Evolutionary conservation across 1,284 basidiomycete genomes (phyloP).

Genomic region (Trametes pubescens): DNA sequence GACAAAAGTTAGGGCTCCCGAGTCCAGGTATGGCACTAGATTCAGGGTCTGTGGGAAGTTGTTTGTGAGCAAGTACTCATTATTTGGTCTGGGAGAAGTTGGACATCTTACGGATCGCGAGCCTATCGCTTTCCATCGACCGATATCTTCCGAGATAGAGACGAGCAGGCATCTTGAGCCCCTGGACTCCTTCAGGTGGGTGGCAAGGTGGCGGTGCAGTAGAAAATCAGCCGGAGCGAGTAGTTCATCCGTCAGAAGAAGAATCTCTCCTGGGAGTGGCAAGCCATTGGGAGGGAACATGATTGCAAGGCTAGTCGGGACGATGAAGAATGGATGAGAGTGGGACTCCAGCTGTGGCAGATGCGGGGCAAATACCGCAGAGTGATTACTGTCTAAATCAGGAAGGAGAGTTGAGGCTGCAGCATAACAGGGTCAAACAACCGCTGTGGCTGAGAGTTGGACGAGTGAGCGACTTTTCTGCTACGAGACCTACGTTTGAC

Average conservation of each 20-base stretch:
- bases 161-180: slow-evolving; percentile 55
- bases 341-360: background rate
- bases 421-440: slow-evolving; percentile 28
- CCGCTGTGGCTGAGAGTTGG: slow-evolving; percentile 22
- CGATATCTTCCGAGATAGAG: slow-evolving; percentile 62
- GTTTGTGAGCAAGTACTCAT: background rate
- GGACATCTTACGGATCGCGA: slow-evolving; percentile 62
- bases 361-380: background rate
- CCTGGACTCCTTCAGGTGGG: slow-evolving; percentile 58
- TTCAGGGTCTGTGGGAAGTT: slow-evolving; percentile 57
- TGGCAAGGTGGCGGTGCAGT: slow-evolving; percentile 58
- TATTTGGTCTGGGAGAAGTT: background rate
- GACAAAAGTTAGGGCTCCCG: slow-evolving; percentile 58
- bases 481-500: no score
- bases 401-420: slow-evolving; percentile 23
- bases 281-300: slow-evolving; percentile 57
- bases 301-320: background rate
- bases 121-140: slow-evolving; percentile 68
- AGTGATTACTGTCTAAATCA: slow-evolving; percentile 1
- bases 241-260: slow-evolving; percentile 73
- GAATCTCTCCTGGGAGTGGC: slow-evolving; percentile 52
- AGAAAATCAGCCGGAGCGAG: slow-evolving; percentile 73
- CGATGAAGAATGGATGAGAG: background rate
- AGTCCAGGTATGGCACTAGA: slow-evolving; percentile 52
- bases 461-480: no score